Percentiles rank a stretch among this genome's conserved stretches.
phyloP scores from a whole-genome alignment of 1,139 yeast genomes.

The Candida tetrigidarum region DNA sequence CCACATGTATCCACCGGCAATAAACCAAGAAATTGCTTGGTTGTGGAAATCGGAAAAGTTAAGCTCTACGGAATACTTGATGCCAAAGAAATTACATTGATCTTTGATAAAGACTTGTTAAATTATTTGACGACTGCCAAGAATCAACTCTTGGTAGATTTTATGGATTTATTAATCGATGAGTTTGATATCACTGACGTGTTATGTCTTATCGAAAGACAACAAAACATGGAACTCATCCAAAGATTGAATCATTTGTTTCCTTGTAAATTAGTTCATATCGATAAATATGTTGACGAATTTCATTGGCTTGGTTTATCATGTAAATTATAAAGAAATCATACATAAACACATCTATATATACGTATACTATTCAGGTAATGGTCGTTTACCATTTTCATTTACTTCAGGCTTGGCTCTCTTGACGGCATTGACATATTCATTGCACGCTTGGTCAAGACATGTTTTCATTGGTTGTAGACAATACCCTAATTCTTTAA shows the following conservation, averaged over 20 bases:
- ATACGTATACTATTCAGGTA: conserved; percentile 14
- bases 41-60: conserved; percentile 14
- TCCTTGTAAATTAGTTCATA: conserved; percentile 10
- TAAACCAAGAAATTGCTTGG: conserved; percentile 10
- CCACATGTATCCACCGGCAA: conserved; percentile 7
- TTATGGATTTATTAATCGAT: conserved; percentile 15
- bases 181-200: conserved; percentile 12
- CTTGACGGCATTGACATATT: conserved; percentile 33
- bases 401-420: conserved; percentile 20
- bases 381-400: conserved; percentile 33
- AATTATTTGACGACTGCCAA: background rate
- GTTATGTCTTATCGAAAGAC: conserved; percentile 12
- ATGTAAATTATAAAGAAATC: conserved; percentile 12
- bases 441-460: conserved; percentile 35
- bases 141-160: conserved; percentile 8
- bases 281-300: conserved; percentile 12
- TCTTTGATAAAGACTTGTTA: conserved; percentile 10
- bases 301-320: conserved; percentile 15
- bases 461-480: conserved; percentile 33
- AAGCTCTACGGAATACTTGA: conserved; percentile 9
- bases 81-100: conserved; percentile 5
- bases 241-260: conserved; percentile 7
- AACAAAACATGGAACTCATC: conserved; percentile 8
- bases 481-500: conserved; percentile 37
- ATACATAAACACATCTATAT: background rate